Percentiles rank a stretch among this genome's conserved stretches.
Conservation (phyloP, 139 green algal species). For the Micractinium conductrix region DNA sequence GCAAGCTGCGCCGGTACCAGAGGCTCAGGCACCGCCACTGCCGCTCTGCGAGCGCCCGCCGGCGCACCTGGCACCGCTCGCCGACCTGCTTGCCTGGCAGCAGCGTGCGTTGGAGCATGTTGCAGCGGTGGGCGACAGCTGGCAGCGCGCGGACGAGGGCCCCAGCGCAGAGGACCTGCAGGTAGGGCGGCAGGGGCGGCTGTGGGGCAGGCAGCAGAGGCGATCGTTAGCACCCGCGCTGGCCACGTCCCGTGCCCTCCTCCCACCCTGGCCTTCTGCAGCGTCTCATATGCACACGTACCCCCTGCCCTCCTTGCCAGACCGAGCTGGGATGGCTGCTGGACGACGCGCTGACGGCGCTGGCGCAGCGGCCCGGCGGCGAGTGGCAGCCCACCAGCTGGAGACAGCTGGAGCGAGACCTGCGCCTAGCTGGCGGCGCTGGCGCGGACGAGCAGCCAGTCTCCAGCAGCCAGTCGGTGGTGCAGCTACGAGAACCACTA, state of each 20-base stretch:
- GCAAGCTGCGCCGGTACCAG: too few relatives aligned
- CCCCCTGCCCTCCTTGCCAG: conserved; percentile 27
- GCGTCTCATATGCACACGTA: not conserved
- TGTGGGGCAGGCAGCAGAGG: not conserved
- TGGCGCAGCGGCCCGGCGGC: not conserved
- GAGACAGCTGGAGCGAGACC: conserved; percentile 47
- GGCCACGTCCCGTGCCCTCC: too few relatives aligned
- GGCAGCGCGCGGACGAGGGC: conserved; percentile 14
- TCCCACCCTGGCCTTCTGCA: too few relatives aligned
- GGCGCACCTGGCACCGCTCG: not conserved
- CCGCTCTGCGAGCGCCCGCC: conserved; percentile 44
- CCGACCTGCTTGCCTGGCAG: conserved; percentile 21
- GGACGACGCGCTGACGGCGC: conserved; percentile 64
- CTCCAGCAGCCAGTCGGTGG: conserved; percentile 21
- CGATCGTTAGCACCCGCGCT: not conserved
- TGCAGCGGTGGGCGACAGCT: conserved; percentile 8
- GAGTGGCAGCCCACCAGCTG: conserved; percentile 44
- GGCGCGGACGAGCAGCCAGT: not conserved
- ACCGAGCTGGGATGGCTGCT: conserved; percentile 77
- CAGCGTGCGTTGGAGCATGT: not conserved
- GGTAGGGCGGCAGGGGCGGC: not conserved
- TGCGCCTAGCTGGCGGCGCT: too few relatives aligned
- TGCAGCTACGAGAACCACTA: conserved; percentile 56
- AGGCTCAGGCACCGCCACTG: not conserved
- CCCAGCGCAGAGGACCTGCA: conserved; percentile 36